phyloP scores from a whole-genome alignment of 108 stramenopile species.

The Fragilariopsis cylindrus region DNA sequence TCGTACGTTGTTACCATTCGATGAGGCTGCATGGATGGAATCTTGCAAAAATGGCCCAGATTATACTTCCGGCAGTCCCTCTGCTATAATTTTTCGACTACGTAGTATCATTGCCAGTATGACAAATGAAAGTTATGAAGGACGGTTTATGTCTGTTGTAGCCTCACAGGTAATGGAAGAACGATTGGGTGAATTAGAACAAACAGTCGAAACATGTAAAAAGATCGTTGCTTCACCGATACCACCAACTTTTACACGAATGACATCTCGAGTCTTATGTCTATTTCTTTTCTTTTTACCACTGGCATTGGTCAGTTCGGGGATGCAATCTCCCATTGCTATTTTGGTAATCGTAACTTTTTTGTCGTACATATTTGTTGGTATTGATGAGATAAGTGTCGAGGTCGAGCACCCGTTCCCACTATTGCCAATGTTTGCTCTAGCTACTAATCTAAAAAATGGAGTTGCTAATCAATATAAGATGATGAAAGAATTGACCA shows the following conservation, averaged over 20 bases:
- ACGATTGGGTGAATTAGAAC: slow-evolving; percentile 34
- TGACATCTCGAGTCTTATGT: slow-evolving; percentile 43
- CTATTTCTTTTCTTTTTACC: slow-evolving; percentile 44
- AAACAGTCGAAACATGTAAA: slow-evolving; percentile 28
- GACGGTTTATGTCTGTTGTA: slow-evolving; percentile 16
- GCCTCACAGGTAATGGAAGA: slow-evolving; percentile 26
- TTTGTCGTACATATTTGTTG: slow-evolving; percentile 44
- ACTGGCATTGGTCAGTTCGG: slow-evolving; percentile 35
- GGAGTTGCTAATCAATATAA: slow-evolving; percentile 27
- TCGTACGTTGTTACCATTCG: slow-evolving; percentile 24
- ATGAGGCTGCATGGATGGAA: slow-evolving; percentile 35
- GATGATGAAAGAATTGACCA: slow-evolving; percentile 9
- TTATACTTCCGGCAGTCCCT: slow-evolving; percentile 12
- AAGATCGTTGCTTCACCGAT: slow-evolving; percentile 44
- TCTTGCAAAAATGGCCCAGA: not conserved
- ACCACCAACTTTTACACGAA: slow-evolving; percentile 53
- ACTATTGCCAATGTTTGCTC: slow-evolving; percentile 37
- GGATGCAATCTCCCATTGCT: slow-evolving; percentile 25
- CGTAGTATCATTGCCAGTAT: slow-evolving; percentile 18
- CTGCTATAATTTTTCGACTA: slow-evolving; percentile 30
- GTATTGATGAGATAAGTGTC: slow-evolving; percentile 53
- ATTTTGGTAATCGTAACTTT: slow-evolving; percentile 31
- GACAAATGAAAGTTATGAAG: slow-evolving; percentile 2
- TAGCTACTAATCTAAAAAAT: slow-evolving; percentile 25
- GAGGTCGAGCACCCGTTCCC: slow-evolving; percentile 53